These are phyloP conservation scores for Naganishia vishniacii DNA, from an alignment of 768 basidiomycete genomes.

Conservation along the genomic window DNA sequence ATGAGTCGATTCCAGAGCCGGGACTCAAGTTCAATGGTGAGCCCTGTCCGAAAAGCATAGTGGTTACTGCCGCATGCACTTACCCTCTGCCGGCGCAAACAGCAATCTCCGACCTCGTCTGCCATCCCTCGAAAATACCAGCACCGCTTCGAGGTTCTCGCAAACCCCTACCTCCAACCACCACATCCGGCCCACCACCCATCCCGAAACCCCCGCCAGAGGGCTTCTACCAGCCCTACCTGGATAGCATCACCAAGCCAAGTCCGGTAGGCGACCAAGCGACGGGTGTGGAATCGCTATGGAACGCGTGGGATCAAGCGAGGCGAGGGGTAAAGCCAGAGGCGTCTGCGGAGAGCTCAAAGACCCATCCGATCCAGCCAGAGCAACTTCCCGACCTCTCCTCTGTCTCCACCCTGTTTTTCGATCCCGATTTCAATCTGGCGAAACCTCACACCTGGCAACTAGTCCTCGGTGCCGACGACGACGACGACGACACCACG, in stretches of 20 bases:
- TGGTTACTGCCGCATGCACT: no score
- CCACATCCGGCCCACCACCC: conserved; percentile 58
- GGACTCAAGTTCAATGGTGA: conserved; percentile 1
- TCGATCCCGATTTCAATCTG: conserved; percentile 70
- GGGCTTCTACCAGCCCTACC: conserved; percentile 44
- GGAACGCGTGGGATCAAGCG: conserved; percentile 14
- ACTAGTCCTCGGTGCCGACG: conserved; percentile 51
- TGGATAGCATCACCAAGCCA: conserved; percentile 55
- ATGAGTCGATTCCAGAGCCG: neutral
- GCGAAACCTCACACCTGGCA: conserved; percentile 70
- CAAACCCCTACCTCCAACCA: conserved; percentile 60
- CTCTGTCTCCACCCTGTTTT: conserved; percentile 74
- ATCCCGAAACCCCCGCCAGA: conserved; percentile 47
- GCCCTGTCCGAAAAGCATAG: neutral
- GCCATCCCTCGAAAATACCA: conserved; percentile 51
- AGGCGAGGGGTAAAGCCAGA: neutral
- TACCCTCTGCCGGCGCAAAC: neutral
- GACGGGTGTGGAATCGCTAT: conserved; percentile 9
- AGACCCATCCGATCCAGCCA: neutral
- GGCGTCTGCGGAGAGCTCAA: neutral
- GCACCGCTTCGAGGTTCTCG: conserved; percentile 78
- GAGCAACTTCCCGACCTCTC: conserved; percentile 58
- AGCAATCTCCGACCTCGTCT: conserved; percentile 23
- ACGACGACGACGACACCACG: conserved; percentile 50
- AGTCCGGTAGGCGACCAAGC: conserved; percentile 54